Base-by-base conservation (phyloP, 2,329 filamentous ascomycete species). In the Fusarium sp. region DNA sequence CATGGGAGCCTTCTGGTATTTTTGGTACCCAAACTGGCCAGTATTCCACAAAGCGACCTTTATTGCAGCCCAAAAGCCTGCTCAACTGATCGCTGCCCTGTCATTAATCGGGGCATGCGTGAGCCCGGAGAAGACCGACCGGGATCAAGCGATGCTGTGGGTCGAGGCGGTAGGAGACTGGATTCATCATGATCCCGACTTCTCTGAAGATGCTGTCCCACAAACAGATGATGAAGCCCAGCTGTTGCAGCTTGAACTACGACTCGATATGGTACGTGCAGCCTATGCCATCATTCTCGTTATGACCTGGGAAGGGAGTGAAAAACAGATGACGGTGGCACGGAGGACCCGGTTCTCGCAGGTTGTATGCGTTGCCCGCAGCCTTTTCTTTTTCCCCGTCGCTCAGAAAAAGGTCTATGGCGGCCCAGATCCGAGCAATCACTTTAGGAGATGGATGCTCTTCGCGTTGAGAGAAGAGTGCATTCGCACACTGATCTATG, bases 21-120 rank as follows among this genome's bases (percentile, higher is more conserved):
- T 69, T 5, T 74, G 72, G 72, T 54, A 69, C 8, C 70, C 68
- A 1, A 74, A 74, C 58, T 74, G 72, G 70, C 72, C 70, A 0
- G 52, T 74, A 16, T 63, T 74, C 27, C 72, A 74, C 9, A 57
- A 45, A 16, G 42, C 70, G 0, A 71, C 64, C 1, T 74, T 74
- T 18, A 6, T 50, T 18, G 3, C 54, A 1, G 13, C 29, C 2
- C 36, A 45, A 25, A 69, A 31, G 38, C 11, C 68, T 1, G 52
- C 68, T 5, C 22, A 35, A 9, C 9, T 74, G 0, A 57, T 74
- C 27, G 70, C 60, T 5, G 45, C 68, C 2, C n/a, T 74, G 6
- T 63, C 63, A 13, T 25, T 74, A 2, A 66, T 74, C 6, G 70
- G 70, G 1, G 70, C 72, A 2, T 63, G 59, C 1, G 3, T 74